Conservation (phyloP, 257 asterid species). For the Lycium ferocissimum region DNA sequence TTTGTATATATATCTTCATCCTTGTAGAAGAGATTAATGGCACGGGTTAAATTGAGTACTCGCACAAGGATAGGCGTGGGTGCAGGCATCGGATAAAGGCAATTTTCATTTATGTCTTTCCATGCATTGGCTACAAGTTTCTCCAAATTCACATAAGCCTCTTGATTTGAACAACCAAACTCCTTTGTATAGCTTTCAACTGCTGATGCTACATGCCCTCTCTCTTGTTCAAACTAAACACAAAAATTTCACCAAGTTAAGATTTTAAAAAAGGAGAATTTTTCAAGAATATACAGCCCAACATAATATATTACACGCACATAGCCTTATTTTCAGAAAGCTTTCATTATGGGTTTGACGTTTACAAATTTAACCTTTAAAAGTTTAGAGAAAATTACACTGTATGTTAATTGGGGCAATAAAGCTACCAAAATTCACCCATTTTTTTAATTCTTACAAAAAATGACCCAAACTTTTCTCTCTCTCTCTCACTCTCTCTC, state of each 20-base stretch:
- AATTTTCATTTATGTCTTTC: conserved; percentile 41
- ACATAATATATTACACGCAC: too few relatives aligned
- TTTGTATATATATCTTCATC: conserved; percentile 37
- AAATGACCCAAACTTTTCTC: too few relatives aligned
- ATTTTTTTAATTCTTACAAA: too few relatives aligned
- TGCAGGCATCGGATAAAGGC: conserved; percentile 15
- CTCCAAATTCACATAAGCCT: conserved; percentile 28
- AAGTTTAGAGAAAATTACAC: too few relatives aligned
- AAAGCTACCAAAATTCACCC: too few relatives aligned
- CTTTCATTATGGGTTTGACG: too few relatives aligned
- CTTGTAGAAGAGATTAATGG: conserved; percentile 30
- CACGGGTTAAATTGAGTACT: conserved; percentile 29
- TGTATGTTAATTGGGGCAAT: too few relatives aligned
- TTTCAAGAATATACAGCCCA: too few relatives aligned
- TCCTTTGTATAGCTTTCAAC: conserved; percentile 18
- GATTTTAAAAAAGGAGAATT: too few relatives aligned
- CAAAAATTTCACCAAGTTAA: not conserved
- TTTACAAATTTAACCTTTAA: too few relatives aligned
- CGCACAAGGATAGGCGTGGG: conserved; percentile 26
- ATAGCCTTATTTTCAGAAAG: too few relatives aligned
- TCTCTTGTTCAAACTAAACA: conserved; percentile 27
- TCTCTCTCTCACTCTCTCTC: too few relatives aligned
- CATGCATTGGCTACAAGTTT: conserved; percentile 31
- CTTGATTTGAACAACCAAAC: conserved; percentile 29
- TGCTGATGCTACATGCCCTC: conserved; percentile 27